phyloP scores from a whole-genome alignment of 75 land plant genomes.

The Larix kaempferi region DNA sequence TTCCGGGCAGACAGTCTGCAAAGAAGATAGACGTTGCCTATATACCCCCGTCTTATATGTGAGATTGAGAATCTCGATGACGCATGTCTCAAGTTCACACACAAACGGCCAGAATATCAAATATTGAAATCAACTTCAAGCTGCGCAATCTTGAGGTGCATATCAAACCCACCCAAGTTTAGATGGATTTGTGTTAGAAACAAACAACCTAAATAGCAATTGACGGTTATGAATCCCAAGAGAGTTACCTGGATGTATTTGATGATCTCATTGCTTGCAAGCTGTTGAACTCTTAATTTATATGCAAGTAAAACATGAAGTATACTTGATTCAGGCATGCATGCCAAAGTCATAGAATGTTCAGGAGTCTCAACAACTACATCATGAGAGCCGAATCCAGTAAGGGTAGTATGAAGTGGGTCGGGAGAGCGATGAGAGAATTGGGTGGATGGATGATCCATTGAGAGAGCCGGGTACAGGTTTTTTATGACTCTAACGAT shows the following conservation, averaged over 20 bases:
- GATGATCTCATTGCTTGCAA: conserved; percentile 26
- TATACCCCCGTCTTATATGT: no score
- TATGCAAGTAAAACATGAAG: conserved; percentile 61
- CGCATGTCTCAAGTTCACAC: no score
- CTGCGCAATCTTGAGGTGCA: neutral
- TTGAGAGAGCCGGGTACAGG: conserved; percentile 66
- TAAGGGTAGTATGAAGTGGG: neutral
- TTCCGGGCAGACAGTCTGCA: no score
- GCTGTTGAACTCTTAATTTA: conserved; percentile 45
- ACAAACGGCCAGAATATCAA: neutral
- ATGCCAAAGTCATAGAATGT: conserved; percentile 45
- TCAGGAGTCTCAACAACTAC: conserved; percentile 88
- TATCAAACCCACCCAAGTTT: neutral
- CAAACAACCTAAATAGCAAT: neutral
- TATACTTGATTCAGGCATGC: conserved; percentile 38
- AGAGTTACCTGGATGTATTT: conserved; percentile 80
- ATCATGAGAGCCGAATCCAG: conserved; percentile 91
- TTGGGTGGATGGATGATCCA: conserved; percentile 13
- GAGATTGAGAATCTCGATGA: no score
- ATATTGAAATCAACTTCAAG: neutral
- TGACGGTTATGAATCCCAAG: neutral
- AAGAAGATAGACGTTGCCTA: no score
- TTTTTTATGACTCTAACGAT: conserved; percentile 70
- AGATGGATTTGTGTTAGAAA: neutral
- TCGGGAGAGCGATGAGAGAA: neutral